Conservation (phyloP, 1,284 basidiomycete species). For the Tylopilus orsonianus region DNA sequence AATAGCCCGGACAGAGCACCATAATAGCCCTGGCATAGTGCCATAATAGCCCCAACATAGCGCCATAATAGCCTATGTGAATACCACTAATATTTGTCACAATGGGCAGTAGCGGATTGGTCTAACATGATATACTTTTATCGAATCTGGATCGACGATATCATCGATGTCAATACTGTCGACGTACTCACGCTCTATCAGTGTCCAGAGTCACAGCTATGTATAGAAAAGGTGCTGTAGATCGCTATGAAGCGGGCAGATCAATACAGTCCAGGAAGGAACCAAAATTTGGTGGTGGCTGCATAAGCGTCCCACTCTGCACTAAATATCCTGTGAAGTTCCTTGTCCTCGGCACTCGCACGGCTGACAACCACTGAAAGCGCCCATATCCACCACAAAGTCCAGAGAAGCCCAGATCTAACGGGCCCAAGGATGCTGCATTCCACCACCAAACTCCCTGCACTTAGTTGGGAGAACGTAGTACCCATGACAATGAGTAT, state of each 20-base stretch:
- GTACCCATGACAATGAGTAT: conserved; percentile 52
- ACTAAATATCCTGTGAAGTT: conserved; percentile 50
- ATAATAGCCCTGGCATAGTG: no score
- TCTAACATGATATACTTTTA: neutral
- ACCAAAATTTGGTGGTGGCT: conserved; percentile 50
- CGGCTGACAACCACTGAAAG: conserved; percentile 49
- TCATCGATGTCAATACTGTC: neutral
- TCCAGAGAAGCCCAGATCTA: conserved; percentile 41
- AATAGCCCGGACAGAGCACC: no score
- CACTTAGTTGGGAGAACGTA: conserved; percentile 50
- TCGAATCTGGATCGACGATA: no score
- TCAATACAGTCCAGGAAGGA: conserved; percentile 47
- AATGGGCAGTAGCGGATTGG: neutral
- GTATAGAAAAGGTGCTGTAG: neutral
- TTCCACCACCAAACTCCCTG: conserved; percentile 53
- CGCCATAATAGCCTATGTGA: no score
- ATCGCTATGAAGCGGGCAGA: neutral
- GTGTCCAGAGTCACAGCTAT: neutral
- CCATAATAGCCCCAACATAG: no score
- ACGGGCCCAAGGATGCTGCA: conserved; percentile 41
- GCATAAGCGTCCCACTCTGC: conserved; percentile 56
- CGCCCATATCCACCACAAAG: conserved; percentile 53
- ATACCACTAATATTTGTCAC: no score
- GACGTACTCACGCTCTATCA: neutral
- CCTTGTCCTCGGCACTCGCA: conserved; percentile 52